Base-by-base conservation (phyloP, 2,329 filamentous ascomycete species). In the Alternaria panax region DNA sequence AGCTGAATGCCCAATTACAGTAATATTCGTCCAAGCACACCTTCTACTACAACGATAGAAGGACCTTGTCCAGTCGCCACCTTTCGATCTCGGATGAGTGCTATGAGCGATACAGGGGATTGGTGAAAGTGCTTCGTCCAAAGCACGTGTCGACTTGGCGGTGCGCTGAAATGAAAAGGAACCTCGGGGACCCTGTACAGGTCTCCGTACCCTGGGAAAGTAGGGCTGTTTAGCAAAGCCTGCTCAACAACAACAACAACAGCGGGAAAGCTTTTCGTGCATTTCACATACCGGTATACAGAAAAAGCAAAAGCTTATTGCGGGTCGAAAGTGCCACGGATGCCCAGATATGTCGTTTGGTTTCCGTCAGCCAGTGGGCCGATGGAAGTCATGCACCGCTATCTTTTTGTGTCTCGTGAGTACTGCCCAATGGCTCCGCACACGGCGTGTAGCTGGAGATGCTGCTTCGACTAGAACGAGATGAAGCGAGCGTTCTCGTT, bases 41-140 rank as follows among this genome's bases (percentile, higher is more conserved):
- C 25, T 65, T 64, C 59, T 60, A 66, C 66, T 69, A 63, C 67
- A 68, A 70, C 63, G 62, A 61, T 56, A 59, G 51, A 63, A 50
- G 53, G 54, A 42, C 69, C 66, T 63, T 67, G 68, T 59, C 52
- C 57, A 54, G 54, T 74, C 58, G 72, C 71, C 70, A 73, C 65
- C 63, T 58, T 68, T 67, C 62, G 60, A 70, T 70, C 64, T 70
- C 64, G 63, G 66, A 63, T 41, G 42, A 46, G 56, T 57, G 64
- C 60, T 59, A 55, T 51, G 51, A 61, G 61, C 51, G 41, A 55
- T 46, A 54, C 59, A 70, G 62, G 60, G 58, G 54, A 67, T 63
- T 68, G 60, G 64, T 47, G 55, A 60, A 45, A 38, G 47, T 54
- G 34, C 56, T 54, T 59, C 58, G 61, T 62, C 66, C 57, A 62